phyloP scores from a whole-genome alignment of 345 rosid genomes.

The Microthlaspi erraticum region DNA sequence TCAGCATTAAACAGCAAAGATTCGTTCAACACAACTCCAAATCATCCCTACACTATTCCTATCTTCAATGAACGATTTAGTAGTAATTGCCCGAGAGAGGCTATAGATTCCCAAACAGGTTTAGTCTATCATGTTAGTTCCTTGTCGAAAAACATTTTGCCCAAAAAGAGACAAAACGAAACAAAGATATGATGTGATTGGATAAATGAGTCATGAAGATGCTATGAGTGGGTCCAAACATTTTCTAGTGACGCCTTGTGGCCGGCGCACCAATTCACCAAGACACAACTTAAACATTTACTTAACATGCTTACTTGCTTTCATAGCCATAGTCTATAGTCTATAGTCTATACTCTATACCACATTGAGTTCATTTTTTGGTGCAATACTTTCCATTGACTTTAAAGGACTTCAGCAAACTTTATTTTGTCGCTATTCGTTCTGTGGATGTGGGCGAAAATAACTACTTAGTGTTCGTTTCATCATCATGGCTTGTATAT shows the following conservation, averaged over 20 bases:
- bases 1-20: background rate
- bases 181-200: conserved; percentile 32
- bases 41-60: conserved; percentile 21
- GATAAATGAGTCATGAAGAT: conserved; percentile 42
- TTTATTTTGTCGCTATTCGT: background rate
- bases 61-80: conserved; percentile 7
- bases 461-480: conserved; percentile 5
- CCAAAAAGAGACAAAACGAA: conserved; percentile 9
- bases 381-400: conserved; percentile 34
- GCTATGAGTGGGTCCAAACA: conserved; percentile 45
- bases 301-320: conserved; percentile 30
- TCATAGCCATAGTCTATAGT: conserved; percentile 7
- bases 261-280: conserved; percentile 47
- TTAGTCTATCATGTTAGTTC: conserved; percentile 26
- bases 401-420: conserved; percentile 4
- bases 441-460: background rate
- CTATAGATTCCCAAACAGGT: conserved; percentile 33
- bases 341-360: conserved; percentile 2
- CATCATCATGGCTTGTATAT: background rate
- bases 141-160: background rate
- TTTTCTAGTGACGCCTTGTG: conserved; percentile 46
- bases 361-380: conserved; percentile 29
- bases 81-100: conserved; percentile 1
- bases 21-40: conserved; percentile 4
- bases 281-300: conserved; percentile 32